Base-by-base conservation (phyloP, 2,329 filamentous ascomycete genomes). In the Penicillium sp. region DNA sequence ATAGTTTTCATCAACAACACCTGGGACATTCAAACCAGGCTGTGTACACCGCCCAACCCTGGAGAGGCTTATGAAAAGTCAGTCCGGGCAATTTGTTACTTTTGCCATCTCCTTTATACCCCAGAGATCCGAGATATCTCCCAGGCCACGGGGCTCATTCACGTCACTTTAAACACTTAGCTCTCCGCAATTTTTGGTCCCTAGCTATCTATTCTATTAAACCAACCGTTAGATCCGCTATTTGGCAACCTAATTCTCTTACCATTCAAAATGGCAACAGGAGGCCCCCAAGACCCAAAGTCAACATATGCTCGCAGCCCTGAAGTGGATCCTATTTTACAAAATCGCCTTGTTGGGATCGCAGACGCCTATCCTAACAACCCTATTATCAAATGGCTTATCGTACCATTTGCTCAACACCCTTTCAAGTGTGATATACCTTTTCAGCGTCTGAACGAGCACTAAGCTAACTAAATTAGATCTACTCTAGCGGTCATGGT, bases 281-380 rank as follows among this genome's bases (percentile, higher is more conserved):
- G 20, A 21, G 32, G 2, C 40, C 13, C 26, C 18, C 46, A 42
- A 42, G 15, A 26, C 36, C 46, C 12, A 17, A 29, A 48, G 7
- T 48, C 46, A 18, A 36, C 46, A 42, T 34, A 23, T 13, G 2
- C 17, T 48, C 27, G 46, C 46, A 23, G 17, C 27, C 27, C 26
- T 27, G 36, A 18, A n/a, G 37, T 33, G 34, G 46, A 48, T 42
- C 8, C 12, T 36, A 29, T 26, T 12, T 26, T 26, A n/a, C 37
- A 36, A 17, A 48, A 48, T 26, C 46, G 46, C 29, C 46, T 36
- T 34, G n/a, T 34, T 48, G 46, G 32, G 20, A 48, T 48, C 13
- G 46, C 46, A 17, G 27, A 48, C n/a, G 17, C 27, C 46, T 48
- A 26, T 48, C 46, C 46, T 4, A 37, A 42, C 46, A 34, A 48